Evolutionary conservation across 345 rosid species (phyloP).

Genomic region (Pelargonium nanum): DNA sequence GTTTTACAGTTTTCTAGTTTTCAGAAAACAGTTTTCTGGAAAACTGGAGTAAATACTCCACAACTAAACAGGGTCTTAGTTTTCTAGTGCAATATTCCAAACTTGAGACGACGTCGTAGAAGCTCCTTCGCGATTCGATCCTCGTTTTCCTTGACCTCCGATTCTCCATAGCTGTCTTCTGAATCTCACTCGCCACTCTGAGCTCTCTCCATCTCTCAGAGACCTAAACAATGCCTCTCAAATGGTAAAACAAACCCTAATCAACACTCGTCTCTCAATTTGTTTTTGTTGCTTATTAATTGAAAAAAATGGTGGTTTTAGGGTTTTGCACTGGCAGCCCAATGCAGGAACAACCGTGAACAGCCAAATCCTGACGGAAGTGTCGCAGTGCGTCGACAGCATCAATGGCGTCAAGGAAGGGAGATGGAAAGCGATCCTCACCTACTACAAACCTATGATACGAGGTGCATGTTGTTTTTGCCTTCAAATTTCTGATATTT

Average conservation of each 20-base stretch:
- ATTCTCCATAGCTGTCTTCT: background rate
- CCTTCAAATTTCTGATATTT: background rate
- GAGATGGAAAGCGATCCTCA: conserved; percentile 78
- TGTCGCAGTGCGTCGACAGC: conserved; percentile 70
- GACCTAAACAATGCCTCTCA: conserved; percentile 28
- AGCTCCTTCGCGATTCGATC: background rate
- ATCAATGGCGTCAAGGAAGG: conserved; percentile 84
- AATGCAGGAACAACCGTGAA: conserved; percentile 70
- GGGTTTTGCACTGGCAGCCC: conserved; percentile 96
- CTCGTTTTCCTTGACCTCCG: background rate
- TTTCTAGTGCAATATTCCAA: background rate
- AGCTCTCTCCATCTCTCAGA: background rate
- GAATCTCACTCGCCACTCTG: background rate
- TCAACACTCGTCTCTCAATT: background rate
- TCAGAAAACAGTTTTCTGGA: too few relatives aligned
- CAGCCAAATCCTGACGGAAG: conserved; percentile 79
- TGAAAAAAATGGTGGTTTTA: conserved; percentile 13
- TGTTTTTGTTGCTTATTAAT: background rate
- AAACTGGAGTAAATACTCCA: too few relatives aligned
- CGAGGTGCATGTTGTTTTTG: conserved; percentile 24
- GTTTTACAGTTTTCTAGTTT: too few relatives aligned
- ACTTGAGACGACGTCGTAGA: background rate
- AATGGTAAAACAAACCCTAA: conserved; percentile 23
- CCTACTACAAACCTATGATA: conserved; percentile 53
- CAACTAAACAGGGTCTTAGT: too few relatives aligned